Conservation (phyloP, 768 basidiomycete species). For the Chalciporus chontae region DNA sequence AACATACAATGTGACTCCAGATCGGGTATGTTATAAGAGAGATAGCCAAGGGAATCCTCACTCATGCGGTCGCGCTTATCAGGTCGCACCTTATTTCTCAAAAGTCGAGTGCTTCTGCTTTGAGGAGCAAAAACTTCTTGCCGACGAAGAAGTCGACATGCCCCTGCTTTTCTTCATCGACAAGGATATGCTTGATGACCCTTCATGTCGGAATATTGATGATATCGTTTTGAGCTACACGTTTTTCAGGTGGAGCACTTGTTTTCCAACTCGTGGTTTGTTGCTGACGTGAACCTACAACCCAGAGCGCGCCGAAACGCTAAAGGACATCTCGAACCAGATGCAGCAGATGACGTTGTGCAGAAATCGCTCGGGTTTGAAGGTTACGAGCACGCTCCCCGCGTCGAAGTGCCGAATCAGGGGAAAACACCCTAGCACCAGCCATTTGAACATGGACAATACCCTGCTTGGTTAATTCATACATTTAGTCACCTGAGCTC, state of each 20-base stretch:
- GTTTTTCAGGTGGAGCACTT: constrained; percentile 75
- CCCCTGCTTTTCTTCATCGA: constrained; percentile 99
- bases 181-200: constrained; percentile 93
- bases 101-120: constrained; percentile 99
- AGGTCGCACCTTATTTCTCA: constrained; percentile 98
- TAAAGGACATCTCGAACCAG: constrained; percentile 85
- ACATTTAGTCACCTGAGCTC: not conserved
- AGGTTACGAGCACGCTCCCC: constrained; percentile 49
- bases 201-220: constrained; percentile 78
- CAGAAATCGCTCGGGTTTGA: constrained; percentile 79
- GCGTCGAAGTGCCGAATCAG: constrained; percentile 22
- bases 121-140: constrained; percentile 93
- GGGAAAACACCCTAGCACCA: not conserved
- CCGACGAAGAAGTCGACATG: constrained; percentile 97
- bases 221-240: constrained; percentile 96
- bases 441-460: not conserved
- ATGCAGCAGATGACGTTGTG: constrained; percentile 76
- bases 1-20: constrained; percentile 99
- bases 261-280: not conserved
- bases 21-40: constrained; percentile 54
- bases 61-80: not conserved
- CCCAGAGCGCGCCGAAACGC: constrained; percentile 80
- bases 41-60: not conserved
- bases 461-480: not conserved
- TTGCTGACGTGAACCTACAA: not conserved